Evolutionary conservation across 192 early-diverging fungal species (phyloP), one percentile per base, ranked within the genome.

Genomic region (Coemansia sp.): DNA sequence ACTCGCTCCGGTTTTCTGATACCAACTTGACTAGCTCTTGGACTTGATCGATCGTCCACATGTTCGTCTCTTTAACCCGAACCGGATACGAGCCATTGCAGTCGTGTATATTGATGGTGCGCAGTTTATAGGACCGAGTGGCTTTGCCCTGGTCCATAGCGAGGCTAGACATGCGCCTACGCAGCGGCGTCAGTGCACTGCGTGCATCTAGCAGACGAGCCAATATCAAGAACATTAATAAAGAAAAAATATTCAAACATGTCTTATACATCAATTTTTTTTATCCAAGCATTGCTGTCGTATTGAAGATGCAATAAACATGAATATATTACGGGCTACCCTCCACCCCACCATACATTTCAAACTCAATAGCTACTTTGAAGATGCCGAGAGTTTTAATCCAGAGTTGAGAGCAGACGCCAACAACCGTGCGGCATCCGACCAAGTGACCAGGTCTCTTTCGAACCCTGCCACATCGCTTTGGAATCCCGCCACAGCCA

Each of bases 361-460:
- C 10, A 10, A 5, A 22, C 16, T 20, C 22, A 52, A 3, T 22
- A 22, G 20, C 44, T 47, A 47, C 44, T 38, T 49, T 5, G 38
- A 20, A 9, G 53, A 12, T 15, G 53, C 50, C 4, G 73, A 72
- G 2, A 76, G 49, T 12, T 33, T 29, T 5, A 82, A 43, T 13
- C 65, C 72, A 0, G 68, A 52, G 10, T 66, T 63, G 3, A 83
- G 33, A 5, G 72, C 75, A 0, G 49, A 47, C 10, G 80, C 72
- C 55, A 83, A 40, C 40, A 83, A 34, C n/a, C 65, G 36, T 10
- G 80, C 80, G 1, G 74, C 75, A 50, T 77, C 75, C 3, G 74
- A 71, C 80, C 80, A 82, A 7, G 52, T 13, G 16, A 69, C 72
- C 61, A 82, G 63, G 22, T 82, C 80, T 29, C 72, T 72, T 53